Percentiles rank a stretch among this genome's conserved stretches.
These are phyloP conservation scores for Psilocybe cubensis DNA, from an alignment of 768 basidiomycete species.

Conservation along the genomic window DNA sequence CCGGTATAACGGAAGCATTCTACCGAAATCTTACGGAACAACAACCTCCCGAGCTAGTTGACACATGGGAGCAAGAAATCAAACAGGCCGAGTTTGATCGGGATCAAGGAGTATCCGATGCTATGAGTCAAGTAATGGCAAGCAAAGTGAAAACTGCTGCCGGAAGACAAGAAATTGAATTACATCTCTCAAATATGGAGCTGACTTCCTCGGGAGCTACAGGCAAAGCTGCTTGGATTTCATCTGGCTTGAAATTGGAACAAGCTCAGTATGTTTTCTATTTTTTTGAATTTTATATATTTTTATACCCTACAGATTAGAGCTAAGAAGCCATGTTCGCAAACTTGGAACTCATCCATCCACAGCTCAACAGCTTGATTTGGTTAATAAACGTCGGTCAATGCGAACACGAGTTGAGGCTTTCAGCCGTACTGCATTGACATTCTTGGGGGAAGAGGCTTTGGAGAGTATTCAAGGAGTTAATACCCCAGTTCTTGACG, in stretches of 20 bases:
- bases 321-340: background rate
- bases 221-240: background rate
- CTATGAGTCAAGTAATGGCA: too few species aligned
- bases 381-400: background rate
- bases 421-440: background rate
- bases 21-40: background rate
- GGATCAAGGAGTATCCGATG: too few species aligned
- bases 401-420: background rate
- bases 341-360: background rate
- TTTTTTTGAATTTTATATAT: too few species aligned
- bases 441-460: background rate
- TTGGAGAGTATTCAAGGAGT: background rate
- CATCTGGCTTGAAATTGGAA: background rate
- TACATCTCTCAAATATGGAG: background rate
- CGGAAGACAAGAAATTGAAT: background rate
- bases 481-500: background rate
- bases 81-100: too few species aligned
- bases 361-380: background rate
- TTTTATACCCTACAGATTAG: background rate
- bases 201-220: background rate
- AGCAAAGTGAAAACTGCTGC: background rate
- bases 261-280: slow-evolving; percentile 2
- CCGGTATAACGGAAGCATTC: background rate
- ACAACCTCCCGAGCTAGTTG: too few species aligned
- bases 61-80: too few species aligned